phyloP scores from a whole-genome alignment of 345 rosid genomes.

The Hibiscus syriacus region DNA sequence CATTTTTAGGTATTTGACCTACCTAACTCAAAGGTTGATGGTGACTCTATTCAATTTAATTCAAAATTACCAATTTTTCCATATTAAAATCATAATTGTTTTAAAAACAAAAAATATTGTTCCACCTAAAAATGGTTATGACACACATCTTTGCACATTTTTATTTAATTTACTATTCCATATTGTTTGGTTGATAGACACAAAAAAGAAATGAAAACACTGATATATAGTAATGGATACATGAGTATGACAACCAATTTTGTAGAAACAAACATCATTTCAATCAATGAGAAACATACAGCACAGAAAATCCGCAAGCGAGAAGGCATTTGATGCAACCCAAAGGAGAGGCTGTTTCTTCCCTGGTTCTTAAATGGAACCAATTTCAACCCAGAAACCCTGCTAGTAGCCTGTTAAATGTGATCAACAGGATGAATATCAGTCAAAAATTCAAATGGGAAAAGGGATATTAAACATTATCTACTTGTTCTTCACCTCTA shows the following conservation, averaged over 20 bases:
- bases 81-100: too few relatives aligned
- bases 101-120: too few relatives aligned
- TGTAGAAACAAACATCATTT: background rate
- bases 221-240: background rate
- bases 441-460: background rate
- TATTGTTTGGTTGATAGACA: background rate
- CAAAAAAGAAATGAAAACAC: background rate
- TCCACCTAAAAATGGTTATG: too few relatives aligned
- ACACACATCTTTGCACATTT: background rate
- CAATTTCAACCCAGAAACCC: conserved; percentile 23
- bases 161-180: background rate
- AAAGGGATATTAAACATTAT: too few relatives aligned
- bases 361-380: conserved; percentile 26
- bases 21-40: too few relatives aligned
- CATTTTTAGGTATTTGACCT: too few relatives aligned
- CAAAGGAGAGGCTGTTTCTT: conserved; percentile 31
- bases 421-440: background rate
- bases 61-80: too few relatives aligned
- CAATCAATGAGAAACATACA: conserved; percentile 25
- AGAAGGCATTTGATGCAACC: conserved; percentile 23
- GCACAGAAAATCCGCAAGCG: conserved; percentile 49
- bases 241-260: background rate
- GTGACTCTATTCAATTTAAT: too few relatives aligned
- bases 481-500: too few relatives aligned
- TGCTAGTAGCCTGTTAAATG: conserved; percentile 24